Evolutionary conservation across 2,329 filamentous ascomycete genomes (phyloP).

Genomic region (Venturia aucupariae): DNA sequence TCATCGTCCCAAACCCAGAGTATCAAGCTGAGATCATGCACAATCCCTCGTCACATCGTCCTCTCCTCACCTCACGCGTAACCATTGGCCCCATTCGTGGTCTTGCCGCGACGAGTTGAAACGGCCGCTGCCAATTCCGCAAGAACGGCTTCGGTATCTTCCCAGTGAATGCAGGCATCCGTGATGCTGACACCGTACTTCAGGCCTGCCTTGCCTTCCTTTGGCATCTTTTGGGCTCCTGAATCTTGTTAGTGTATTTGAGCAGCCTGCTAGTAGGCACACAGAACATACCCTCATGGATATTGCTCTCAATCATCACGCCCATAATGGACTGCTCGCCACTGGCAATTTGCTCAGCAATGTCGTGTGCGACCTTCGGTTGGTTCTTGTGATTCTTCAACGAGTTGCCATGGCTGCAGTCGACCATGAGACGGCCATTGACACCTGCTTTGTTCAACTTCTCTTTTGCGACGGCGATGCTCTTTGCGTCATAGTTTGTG

Average conservation of each 20-base stretch:
- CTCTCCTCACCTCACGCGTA: neutral
- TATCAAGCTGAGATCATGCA: neutral
- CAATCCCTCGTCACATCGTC: neutral
- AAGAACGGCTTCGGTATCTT: conserved; percentile 74
- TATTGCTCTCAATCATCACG: conserved; percentile 98
- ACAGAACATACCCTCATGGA: conserved; percentile 67
- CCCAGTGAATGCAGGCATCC: conserved; percentile 93
- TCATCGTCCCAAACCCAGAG: neutral
- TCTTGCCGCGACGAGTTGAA: conserved; percentile 53
- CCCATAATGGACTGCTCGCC: conserved; percentile 88
- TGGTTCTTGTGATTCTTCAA: conserved; percentile 96
- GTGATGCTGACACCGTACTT: conserved; percentile 96
- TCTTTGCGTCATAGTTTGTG: conserved; percentile 84
- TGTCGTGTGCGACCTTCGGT: conserved; percentile 73
- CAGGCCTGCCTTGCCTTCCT: conserved; percentile 73
- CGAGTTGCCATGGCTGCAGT: conserved; percentile 96
- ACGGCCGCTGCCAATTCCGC: conserved; percentile 72
- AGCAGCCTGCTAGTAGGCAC: neutral
- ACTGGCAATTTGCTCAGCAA: conserved; percentile 75
- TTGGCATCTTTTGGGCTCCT: conserved; percentile 85
- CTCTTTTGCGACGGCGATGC: conserved; percentile 73
- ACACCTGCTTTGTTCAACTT: conserved; percentile 67
- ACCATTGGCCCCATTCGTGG: neutral
- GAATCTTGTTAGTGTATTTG: conserved; percentile 15
- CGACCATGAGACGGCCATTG: conserved; percentile 79